These are phyloP conservation scores for Hemileccinum impolitum DNA, from an alignment of 768 basidiomycete species.

Conservation along the genomic window DNA sequence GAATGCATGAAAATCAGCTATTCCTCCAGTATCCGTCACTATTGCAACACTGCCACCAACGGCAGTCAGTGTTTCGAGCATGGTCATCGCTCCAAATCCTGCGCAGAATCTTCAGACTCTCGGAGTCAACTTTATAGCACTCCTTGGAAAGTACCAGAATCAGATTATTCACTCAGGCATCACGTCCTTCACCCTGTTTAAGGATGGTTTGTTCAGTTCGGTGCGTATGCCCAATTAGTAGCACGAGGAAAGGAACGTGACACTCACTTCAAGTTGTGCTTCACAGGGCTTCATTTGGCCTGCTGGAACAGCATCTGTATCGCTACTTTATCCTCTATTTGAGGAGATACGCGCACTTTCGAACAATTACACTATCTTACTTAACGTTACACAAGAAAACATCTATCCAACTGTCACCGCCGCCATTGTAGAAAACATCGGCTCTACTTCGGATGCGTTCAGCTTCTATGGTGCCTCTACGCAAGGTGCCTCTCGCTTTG, in stretches of 20 bases:
- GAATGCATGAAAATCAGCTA: not conserved
- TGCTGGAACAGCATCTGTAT: too few relatives aligned
- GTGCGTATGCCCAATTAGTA: too few relatives aligned
- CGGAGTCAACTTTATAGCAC: slow-evolving; percentile 9
- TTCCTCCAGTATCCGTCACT: slow-evolving; percentile 8
- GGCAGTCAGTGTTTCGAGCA: slow-evolving; percentile 3
- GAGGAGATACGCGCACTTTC: slow-evolving; percentile 4
- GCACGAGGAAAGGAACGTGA: too few relatives aligned
- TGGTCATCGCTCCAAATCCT: slow-evolving; percentile 8
- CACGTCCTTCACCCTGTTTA: slow-evolving; percentile 7
- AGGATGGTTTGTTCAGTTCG: too few relatives aligned
- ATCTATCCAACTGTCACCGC: slow-evolving; percentile 8
- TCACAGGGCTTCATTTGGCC: too few relatives aligned
- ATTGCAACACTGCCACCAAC: slow-evolving; percentile 6
- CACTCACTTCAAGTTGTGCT: too few relatives aligned
- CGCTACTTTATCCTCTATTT: too few relatives aligned
- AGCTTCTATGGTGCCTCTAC: slow-evolving; percentile 12
- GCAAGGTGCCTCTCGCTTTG: slow-evolving; percentile 10
- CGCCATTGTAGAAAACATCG: slow-evolving; percentile 2
- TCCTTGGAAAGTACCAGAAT: slow-evolving; percentile 18
- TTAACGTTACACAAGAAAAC: slow-evolving; percentile 9
- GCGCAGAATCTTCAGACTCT: slow-evolving; percentile 4
- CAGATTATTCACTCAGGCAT: slow-evolving; percentile 9
- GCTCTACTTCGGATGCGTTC: slow-evolving; percentile 3
- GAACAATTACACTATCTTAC: slow-evolving; percentile 8